Conservation (phyloP, 148 eudicot genomes). For the Rhododendron kiyosumense region DNA sequence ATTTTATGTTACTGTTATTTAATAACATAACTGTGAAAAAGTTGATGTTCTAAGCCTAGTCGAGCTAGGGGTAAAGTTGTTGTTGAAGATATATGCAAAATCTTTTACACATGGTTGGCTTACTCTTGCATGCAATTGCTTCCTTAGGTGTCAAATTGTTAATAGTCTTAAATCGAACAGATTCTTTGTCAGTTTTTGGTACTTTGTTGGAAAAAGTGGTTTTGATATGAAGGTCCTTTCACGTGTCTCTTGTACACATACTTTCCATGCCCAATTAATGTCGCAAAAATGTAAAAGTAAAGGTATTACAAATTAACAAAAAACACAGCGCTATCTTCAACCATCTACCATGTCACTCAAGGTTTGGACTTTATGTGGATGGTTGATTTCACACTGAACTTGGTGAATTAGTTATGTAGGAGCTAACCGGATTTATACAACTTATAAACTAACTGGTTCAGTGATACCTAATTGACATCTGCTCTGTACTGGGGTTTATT, state of each 20-base stretch:
- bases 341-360: background rate
- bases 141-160: background rate
- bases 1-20: background rate
- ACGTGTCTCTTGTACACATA: background rate
- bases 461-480: background rate
- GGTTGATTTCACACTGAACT: background rate
- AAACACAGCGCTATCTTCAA: background rate
- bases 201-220: background rate
- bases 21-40: background rate
- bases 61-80: background rate
- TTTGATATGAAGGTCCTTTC: background rate
- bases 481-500: constrained; percentile 5
- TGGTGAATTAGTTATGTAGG: background rate
- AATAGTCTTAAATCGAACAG: background rate
- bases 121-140: background rate
- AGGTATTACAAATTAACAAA: background rate
- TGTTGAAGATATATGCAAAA: background rate
- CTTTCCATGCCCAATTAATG: background rate
- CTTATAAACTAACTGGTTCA: background rate
- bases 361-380: background rate
- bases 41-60: background rate
- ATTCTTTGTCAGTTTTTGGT: background rate
- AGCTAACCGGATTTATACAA: background rate
- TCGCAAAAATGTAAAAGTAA: background rate
- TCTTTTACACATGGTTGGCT: background rate